These are phyloP conservation scores for Verticillium albo-atrum DNA, from an alignment of 2,329 filamentous ascomycete species.

Conservation along the genomic window DNA sequence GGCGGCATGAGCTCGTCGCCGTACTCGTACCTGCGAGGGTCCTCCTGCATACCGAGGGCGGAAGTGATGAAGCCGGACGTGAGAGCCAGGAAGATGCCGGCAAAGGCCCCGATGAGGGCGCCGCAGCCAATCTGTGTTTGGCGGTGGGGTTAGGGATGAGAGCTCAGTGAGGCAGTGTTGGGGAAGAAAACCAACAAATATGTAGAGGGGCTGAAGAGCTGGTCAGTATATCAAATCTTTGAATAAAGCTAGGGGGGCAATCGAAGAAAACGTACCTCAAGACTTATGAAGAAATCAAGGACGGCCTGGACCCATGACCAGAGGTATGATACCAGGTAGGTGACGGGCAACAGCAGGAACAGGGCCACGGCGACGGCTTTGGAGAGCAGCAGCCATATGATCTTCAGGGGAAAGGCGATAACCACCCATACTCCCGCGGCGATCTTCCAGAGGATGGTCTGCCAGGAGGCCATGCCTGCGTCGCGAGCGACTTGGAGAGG, in stretches of 20 bases:
- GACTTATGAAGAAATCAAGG: conserved; percentile 21
- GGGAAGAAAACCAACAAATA: conserved; percentile 28
- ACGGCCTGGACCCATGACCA: conserved; percentile 16
- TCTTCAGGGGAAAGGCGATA: conserved; percentile 22
- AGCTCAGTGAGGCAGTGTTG: conserved; percentile 19
- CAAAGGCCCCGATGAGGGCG: conserved; percentile 58
- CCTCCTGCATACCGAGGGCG: conserved; percentile 38
- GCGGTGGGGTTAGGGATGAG: not conserved
- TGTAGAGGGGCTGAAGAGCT: conserved; percentile 32
- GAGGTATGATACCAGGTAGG: conserved; percentile 26
- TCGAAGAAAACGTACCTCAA: conserved; percentile 26
- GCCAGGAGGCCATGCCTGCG: not conserved
- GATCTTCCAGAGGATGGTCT: not conserved
- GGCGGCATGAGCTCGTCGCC: conserved; percentile 11
- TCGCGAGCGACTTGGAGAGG: not conserved
- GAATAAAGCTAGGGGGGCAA: not conserved
- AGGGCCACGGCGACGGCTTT: conserved; percentile 5
- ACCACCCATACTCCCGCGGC: not conserved
- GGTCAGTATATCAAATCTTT: not conserved
- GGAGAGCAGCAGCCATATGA: conserved; percentile 23
- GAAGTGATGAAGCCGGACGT: conserved; percentile 51
- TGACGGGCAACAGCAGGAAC: conserved; percentile 28
- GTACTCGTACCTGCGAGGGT: conserved; percentile 8
- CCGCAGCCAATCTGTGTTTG: conserved; percentile 54
- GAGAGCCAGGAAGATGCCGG: conserved; percentile 56